Evolutionary conservation across 768 basidiomycete species (phyloP), one percentile per base, ranked within the genome.

Genomic region (Podaxis sp.): DNA sequence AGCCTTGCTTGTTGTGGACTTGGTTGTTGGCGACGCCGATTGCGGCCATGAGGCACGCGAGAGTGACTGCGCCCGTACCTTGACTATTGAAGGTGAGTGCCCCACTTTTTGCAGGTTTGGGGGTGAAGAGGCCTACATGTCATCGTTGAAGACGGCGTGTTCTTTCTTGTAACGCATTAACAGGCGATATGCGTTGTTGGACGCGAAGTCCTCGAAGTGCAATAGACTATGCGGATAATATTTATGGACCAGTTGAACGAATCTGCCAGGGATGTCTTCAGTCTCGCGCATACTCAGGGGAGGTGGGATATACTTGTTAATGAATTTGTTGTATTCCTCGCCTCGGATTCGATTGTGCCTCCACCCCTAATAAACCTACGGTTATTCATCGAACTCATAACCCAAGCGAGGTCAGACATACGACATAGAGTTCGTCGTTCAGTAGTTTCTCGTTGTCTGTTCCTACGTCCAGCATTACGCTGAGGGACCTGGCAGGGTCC

Each of bases 151-250:
- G 4, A 86, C 82, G 0, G 87, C 77, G 66, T 90, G 89, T n/a
- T 80, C 73, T 48, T 83, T 79, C 8, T 80, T 78, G 73, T 90
- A 93, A 41, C 77, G 75, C 46, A 86, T 79, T 40, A 95, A 78
- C 1, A 94, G 72, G 17, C 84, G 75, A 63, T 89, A 84, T 0
- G 93, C 92, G 65, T 94, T 93, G 30, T 81, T 80, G 2, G 90
- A 86, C 3, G 91, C 91, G 64, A 93, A 93, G 68, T 95, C 92
- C 70, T 95, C 93, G 60, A 95, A 93, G 70, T 96, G 93, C 3
- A 91, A 75, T 3, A 94, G 78, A 69, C 81, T 78, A 26, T 81
- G 76, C 0, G 89, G 88, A 65, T 84, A 81, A 70, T 93, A 73
- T 70, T 92, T 93, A 51, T 87, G 81, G 6, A 93, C 86, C 11